Percentiles rank a stretch among this genome's conserved stretches.
Evolutionary conservation across 495 filamentous ascomycete species (phyloP).

Genomic region (Lasiosphaeriaceae sp.): DNA sequence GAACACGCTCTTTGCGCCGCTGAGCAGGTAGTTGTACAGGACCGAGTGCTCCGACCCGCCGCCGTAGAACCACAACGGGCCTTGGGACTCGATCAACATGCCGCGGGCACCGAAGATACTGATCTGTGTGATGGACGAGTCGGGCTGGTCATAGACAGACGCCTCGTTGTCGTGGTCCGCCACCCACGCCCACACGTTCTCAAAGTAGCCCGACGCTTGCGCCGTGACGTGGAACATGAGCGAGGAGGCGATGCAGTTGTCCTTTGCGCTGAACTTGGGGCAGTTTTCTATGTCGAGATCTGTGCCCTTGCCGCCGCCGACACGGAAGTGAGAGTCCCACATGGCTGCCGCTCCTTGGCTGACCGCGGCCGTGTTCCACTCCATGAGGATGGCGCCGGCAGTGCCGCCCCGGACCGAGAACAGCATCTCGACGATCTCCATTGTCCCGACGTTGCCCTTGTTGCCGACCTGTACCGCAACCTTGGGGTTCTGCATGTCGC

Average conservation of each 20-base stretch:
- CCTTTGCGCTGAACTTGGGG: slow-evolving; percentile 26
- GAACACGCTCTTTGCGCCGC: slow-evolving; percentile 68
- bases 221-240: slow-evolving; percentile 71
- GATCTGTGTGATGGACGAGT: slow-evolving; percentile 51
- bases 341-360: slow-evolving; percentile 19
- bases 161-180: slow-evolving; percentile 82
- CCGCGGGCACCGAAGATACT: slow-evolving; percentile 83
- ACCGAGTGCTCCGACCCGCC: slow-evolving; percentile 64
- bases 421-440: slow-evolving; percentile 49
- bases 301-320: slow-evolving; percentile 60
- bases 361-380: slow-evolving; percentile 27
- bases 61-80: slow-evolving; percentile 42
- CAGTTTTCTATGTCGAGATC: slow-evolving; percentile 51
- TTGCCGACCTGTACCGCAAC: slow-evolving; percentile 50
- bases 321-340: slow-evolving; percentile 28
- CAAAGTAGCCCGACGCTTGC: slow-evolving; percentile 69
- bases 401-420: slow-evolving; percentile 24
- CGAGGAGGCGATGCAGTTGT: slow-evolving; percentile 54
- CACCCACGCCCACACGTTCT: slow-evolving; percentile 92
- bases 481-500: slow-evolving; percentile 38
- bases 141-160: background rate
- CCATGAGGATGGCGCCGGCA: slow-evolving; percentile 31
- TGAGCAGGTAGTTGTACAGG: slow-evolving; percentile 76
- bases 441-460: slow-evolving; percentile 42
- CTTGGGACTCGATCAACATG: slow-evolving; percentile 61